These are phyloP conservation scores for Pleoardoris graminearum DNA, from an alignment of 2,329 filamentous ascomycete genomes.

Conservation along the genomic window DNA sequence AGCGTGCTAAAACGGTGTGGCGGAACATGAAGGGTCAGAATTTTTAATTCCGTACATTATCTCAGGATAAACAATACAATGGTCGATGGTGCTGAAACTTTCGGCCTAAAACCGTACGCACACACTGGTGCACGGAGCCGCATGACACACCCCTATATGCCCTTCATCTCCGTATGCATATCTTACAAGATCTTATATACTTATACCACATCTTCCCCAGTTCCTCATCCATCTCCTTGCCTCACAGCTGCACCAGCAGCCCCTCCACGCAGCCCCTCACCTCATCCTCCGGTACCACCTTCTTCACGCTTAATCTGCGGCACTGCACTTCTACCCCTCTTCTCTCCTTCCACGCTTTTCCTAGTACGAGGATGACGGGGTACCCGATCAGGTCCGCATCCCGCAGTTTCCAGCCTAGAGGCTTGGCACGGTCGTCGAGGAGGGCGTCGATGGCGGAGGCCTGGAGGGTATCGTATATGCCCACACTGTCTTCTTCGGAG, in stretches of 20 bases:
- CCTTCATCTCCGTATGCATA: too few species aligned
- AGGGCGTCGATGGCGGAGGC: slow-evolving; percentile 26
- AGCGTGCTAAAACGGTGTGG: too few species aligned
- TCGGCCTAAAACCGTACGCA: too few species aligned
- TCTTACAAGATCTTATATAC: too few species aligned
- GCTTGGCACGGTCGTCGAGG: slow-evolving; percentile 53
- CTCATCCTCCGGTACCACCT: slow-evolving; percentile 58
- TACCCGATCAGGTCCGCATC: slow-evolving; percentile 92
- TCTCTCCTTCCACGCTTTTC: slow-evolving; percentile 48
- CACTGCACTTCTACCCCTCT: slow-evolving; percentile 75
- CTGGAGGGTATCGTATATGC: slow-evolving; percentile 66
- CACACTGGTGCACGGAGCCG: too few species aligned
- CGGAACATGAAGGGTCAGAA: too few species aligned
- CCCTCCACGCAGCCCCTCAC: slow-evolving; percentile 50
- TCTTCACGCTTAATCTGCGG: slow-evolving; percentile 65
- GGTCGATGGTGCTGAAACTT: too few species aligned
- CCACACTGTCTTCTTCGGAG: slow-evolving; percentile 53
- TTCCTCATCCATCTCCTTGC: background rate
- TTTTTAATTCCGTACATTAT: too few species aligned
- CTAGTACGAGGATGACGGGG: slow-evolving; percentile 79
- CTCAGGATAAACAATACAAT: too few species aligned
- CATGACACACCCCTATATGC: too few species aligned
- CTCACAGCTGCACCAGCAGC: slow-evolving; percentile 26
- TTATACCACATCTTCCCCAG: too few species aligned
- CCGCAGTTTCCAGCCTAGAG: slow-evolving; percentile 80